phyloP scores from a whole-genome alignment of 768 basidiomycete species.

The Pholiota molesta region DNA sequence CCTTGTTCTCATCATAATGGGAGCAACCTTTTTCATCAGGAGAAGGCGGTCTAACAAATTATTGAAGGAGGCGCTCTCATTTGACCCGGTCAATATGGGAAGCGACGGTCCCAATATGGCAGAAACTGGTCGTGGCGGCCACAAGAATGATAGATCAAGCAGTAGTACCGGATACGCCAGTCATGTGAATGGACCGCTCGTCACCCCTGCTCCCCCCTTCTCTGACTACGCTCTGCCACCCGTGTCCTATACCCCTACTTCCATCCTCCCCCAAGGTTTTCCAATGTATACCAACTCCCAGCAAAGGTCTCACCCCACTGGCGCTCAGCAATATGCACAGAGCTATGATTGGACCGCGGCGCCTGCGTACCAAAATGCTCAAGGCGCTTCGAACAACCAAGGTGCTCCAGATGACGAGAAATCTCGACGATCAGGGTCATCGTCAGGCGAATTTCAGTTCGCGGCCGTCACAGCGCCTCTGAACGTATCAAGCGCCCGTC shows the following conservation, averaged over 20 bases:
- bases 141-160: constrained; percentile 31
- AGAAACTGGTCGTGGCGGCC: constrained; percentile 16
- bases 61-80: constrained; percentile 50
- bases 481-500: constrained; percentile 4
- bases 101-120: constrained; percentile 24
- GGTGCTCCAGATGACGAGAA: not conserved
- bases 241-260: constrained; percentile 9
- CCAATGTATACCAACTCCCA: not conserved
- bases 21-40: constrained; percentile 52
- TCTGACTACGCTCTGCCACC: constrained; percentile 25
- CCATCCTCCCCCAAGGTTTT: not conserved
- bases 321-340: constrained; percentile 2
- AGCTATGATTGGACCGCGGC: constrained; percentile 6
- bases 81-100: constrained; percentile 43
- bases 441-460: constrained; percentile 23
- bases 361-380: not conserved
- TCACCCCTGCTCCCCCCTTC: constrained; percentile 15
- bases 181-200: constrained; percentile 16
- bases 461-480: constrained; percentile 8
- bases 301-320: not conserved
- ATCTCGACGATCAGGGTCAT: constrained; percentile 14
- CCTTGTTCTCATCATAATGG: constrained; percentile 46
- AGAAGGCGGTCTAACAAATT: constrained; percentile 45
- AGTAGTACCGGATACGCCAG: constrained; percentile 29
- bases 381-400: not conserved